Base-by-base conservation (phyloP, 1,139 yeast species). In the Geotrichum klebahnii region DNA sequence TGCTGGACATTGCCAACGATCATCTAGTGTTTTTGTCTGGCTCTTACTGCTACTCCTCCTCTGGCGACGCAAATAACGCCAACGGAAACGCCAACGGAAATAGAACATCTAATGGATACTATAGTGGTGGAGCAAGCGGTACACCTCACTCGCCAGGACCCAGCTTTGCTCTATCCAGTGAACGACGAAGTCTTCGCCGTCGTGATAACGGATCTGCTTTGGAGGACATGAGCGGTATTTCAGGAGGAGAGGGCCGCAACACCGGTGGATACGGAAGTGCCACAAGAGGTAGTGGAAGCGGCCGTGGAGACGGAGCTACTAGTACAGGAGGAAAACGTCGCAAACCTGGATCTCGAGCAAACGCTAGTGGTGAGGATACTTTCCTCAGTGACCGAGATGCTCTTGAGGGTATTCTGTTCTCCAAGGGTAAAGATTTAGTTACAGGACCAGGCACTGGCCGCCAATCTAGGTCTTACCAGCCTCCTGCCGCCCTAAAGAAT, bases 1-100 rank as follows among this genome's bases (percentile, higher is more conserved):
- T 92, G 53, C 75, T 90, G 62, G 96, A 92, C 65, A 78, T 92
- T 54, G 95, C 96, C 34, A 89, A 78, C 59, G 78, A 77, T 28
- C 81, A 79, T 58, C 70, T 80, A 17, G 75, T 79, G 53, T 71
- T 70, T 42, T 58, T 70, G 24, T 46, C 62, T 8, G 62, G 59
- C 44, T 26, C 51, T 17, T 42, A 46, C 23, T 50, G 53, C 16
- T 19, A 32, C 32, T 22, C 23, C 39, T 47, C 35, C 36, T 44
- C 36, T 26, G 28, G 31, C 19, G 42, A 24, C 10, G 44, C 40
- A 10, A 19, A 24, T 19, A 32, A 46, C 16, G 26, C 20, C 14
- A 23, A 38, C 19, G 26, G 46, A 10, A 35, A 35, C 5, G 23
- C 41, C 12, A 22, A 47, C 50, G 38, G 43, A 19, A 41, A 36